Evolutionary conservation across 1,284 basidiomycete genomes (phyloP).

Genomic region (Leucoagaricus sp.): DNA sequence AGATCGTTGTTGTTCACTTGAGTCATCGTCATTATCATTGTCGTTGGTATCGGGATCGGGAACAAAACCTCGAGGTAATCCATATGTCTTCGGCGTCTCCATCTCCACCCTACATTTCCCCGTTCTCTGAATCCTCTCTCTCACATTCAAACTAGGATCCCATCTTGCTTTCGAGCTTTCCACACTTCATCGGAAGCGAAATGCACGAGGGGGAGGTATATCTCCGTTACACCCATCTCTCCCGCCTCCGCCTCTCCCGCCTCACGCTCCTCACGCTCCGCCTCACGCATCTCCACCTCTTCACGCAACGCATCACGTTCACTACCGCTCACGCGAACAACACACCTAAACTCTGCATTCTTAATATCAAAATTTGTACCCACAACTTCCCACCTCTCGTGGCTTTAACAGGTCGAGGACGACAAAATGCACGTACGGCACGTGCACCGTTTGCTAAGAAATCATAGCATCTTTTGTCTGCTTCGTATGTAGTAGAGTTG

Average conservation of each 20-base stretch:
- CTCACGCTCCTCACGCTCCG: background rate
- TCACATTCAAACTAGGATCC: constrained; percentile 2
- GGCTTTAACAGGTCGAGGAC: constrained; percentile 80
- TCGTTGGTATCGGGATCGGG: background rate
- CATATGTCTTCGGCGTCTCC: constrained; percentile 4
- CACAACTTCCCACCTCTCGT: constrained; percentile 66
- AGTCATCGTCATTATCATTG: too few species aligned
- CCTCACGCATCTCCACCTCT: constrained; percentile 25
- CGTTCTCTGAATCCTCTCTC: background rate
- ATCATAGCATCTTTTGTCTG: constrained; percentile 44
- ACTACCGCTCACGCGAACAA: constrained; percentile 21
- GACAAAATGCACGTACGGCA: constrained; percentile 78
- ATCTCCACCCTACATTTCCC: background rate
- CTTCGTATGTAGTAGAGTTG: background rate
- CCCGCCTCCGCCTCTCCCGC: constrained; percentile 19
- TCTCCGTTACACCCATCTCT: constrained; percentile 69
- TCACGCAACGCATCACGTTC: background rate
- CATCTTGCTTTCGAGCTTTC: constrained; percentile 15
- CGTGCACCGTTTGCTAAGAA: constrained; percentile 83
- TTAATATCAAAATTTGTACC: constrained; percentile 79
- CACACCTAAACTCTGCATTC: constrained; percentile 41
- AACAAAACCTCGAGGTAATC: background rate
- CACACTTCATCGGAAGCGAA: constrained; percentile 57
- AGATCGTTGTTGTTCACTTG: too few species aligned
- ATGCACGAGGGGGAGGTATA: constrained; percentile 89